Base-by-base conservation (phyloP, 1,284 basidiomycete species). In the Trametes polyzona region DNA sequence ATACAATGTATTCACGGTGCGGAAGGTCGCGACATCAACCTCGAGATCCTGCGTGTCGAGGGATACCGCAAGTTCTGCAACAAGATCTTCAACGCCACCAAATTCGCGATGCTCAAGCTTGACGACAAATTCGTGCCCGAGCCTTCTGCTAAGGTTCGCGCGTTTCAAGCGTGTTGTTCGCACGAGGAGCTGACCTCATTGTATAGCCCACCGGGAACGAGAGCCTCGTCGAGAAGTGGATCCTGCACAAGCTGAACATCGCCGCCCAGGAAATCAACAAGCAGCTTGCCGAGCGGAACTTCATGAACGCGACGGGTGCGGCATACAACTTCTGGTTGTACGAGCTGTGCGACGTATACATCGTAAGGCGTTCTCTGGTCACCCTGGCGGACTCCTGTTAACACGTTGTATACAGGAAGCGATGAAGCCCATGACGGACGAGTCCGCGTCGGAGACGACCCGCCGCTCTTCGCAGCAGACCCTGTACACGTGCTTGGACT, bases 51-150 rank as follows among this genome's bases (percentile, higher is more conserved):
- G 62, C 90, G 95, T 60, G 95, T 99, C n/a, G 96, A 99, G 76
- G 96, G 96, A 6, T 99, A 99, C 77, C 88, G 97, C 73, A 99
- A 99, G 76, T 97, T 98, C 82, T 99, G 97, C 80, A 99, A 99
- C 81, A 99, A 99, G 81, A 88, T 99, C 27, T 99, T 97, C 85
- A 99, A 99, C 72, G 97, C 97, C 1, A 99, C 96, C 57, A 96
- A 96, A 74, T 99, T 99, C 69, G 96, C 95, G 26, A 93, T 98
- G 87, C 84, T 96, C 72, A 96, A 96, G 77, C 79, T 98, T 35
- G 95, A 95, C 61, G 86, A 86, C 52, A 74, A 80, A 32, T 98
- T 96, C 68, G 83, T 90, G 24, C 94, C 95, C 26, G 79, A 85
- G 59, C 77, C 84, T 1, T 79, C 81, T 14, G 77, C 85, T 19